Base-by-base conservation (phyloP, 768 basidiomycete genomes). In the Coprinellus micaceus region DNA sequence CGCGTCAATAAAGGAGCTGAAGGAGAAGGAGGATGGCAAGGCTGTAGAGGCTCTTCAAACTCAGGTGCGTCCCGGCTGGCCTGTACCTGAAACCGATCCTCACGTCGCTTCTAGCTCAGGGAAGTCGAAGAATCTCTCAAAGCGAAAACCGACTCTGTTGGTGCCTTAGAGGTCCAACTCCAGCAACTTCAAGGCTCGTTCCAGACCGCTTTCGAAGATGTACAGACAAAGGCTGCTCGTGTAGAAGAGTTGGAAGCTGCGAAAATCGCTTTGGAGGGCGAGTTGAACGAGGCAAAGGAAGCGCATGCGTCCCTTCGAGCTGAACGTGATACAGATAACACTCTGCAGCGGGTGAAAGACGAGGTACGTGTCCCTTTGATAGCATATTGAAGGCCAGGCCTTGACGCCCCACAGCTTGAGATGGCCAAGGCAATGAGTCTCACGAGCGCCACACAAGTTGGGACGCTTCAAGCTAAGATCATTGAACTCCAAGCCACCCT, bases 1-100 rank as follows among this genome's bases (percentile, higher is more conserved):
- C 47, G 79, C 86, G n/a, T 89, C 89, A 9, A 84, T 91, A 57
- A 80, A 77, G 57, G 90, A 90, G 62, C 74, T 86, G n/a, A n/a
- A n/a, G n/a, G n/a, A n/a, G 17, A 82, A 79, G 58, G 85, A 84
- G 59, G 84, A 84, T 60, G 58, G 36, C 17, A 68, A 81, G 63
- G 78, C 69, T 12, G 59, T 83, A 21, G 77, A 78, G 54, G 86
- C 82, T 53, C 64, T 89, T 17, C 83, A 85, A 66, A 73, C 66
- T 48, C 83, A 88, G 79, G 89, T 82, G 65, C 29, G 70, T 54
- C n/a, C 26, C 36, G 19, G 26, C 51, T 19, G 19, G 41, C 33
- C 36, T 13, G 24, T 40, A 28, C 17, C 58, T 24, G 28, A 40
- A 22, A 46, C 17, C 37, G 44, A 29, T 28, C 39, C 48, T 54